Conservation (phyloP, 805 yeast genomes). For the Peterozyma toletana region DNA sequence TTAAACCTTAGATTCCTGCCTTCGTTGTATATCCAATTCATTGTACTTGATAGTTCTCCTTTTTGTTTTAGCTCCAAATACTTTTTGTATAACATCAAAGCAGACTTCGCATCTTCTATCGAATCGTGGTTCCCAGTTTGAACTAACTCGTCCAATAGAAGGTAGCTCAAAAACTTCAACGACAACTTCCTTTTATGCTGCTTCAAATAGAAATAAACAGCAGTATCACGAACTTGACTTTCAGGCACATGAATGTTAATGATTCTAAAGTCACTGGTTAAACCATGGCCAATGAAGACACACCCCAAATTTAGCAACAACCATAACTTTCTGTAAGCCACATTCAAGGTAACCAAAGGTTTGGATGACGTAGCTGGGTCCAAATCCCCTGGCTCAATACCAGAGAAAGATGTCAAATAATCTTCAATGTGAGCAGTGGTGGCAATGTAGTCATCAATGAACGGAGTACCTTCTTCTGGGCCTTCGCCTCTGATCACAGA, state of each 20-base stretch:
- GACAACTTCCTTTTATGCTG: conserved; percentile 74
- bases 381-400: conserved; percentile 90
- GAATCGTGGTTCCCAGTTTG: conserved; percentile 96
- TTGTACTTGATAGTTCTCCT: conserved; percentile 53
- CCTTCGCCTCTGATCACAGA: conserved; percentile 80
- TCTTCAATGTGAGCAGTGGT: conserved; percentile 69
- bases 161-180: conserved; percentile 80
- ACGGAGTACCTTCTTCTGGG: conserved; percentile 60
- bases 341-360: conserved; percentile 70
- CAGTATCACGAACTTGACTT: conserved; percentile 84
- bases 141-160: conserved; percentile 63
- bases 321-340: conserved; percentile 89
- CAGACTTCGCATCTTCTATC: conserved; percentile 90
- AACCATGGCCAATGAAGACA: conserved; percentile 91
- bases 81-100: conserved; percentile 67
- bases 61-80: conserved; percentile 53
- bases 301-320: conserved; percentile 81
- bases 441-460: conserved; percentile 88
- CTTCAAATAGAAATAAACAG: conserved; percentile 67
- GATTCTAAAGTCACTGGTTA: conserved; percentile 84
- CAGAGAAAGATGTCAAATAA: conserved; percentile 84
- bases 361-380: conserved; percentile 60
- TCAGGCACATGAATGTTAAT: conserved; percentile 87
- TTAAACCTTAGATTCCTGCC: conserved; percentile 52
- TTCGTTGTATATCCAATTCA: conserved; percentile 64